phyloP scores from a whole-genome alignment of 768 basidiomycete genomes.

The Tricholoma sp. region DNA sequence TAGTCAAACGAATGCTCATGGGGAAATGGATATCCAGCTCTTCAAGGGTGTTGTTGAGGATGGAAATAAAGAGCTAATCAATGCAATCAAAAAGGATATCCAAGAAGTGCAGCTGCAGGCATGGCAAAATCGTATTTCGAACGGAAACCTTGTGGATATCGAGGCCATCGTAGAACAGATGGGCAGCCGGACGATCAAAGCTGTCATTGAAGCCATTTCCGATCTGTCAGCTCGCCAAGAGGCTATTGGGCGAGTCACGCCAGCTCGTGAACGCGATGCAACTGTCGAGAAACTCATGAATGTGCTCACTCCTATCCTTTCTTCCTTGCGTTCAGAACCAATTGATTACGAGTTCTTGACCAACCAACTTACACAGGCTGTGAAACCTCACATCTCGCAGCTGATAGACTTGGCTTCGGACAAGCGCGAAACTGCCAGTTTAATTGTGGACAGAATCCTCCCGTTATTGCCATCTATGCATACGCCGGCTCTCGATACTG shows the following conservation, averaged over 20 bases:
- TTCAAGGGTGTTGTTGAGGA: conserved; percentile 67
- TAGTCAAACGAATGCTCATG: conserved; percentile 64
- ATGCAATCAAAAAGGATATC: conserved; percentile 57
- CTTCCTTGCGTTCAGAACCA: conserved; percentile 54
- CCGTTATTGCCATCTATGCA: conserved; percentile 51
- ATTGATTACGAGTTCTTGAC: conserved; percentile 80
- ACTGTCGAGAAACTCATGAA: conserved; percentile 58
- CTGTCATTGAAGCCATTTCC: conserved; percentile 57
- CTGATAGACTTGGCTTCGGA: conserved; percentile 87
- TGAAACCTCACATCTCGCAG: conserved; percentile 85
- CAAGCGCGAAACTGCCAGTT: conserved; percentile 79
- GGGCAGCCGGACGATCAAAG: conserved; percentile 49
- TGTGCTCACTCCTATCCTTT: conserved; percentile 57
- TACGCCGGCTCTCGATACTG: conserved; percentile 40
- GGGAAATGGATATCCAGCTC: conserved; percentile 75
- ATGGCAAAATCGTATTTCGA: conserved; percentile 21
- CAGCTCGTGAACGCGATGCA: conserved; percentile 50
- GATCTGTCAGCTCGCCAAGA: conserved; percentile 55
- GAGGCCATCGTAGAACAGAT: conserved; percentile 53
- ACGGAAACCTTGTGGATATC: conserved; percentile 25
- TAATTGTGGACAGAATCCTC: conserved; percentile 70
- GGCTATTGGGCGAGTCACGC: conserved; percentile 39
- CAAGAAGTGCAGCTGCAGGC: conserved; percentile 41
- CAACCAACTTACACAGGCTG: conserved; percentile 70
- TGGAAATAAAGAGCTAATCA: conserved; percentile 56